A percentile compares a stretch with the other conserved stretches of the same genome.
phyloP scores from a whole-genome alignment of 2,329 filamentous ascomycete species.

The Didymella lethalis region DNA sequence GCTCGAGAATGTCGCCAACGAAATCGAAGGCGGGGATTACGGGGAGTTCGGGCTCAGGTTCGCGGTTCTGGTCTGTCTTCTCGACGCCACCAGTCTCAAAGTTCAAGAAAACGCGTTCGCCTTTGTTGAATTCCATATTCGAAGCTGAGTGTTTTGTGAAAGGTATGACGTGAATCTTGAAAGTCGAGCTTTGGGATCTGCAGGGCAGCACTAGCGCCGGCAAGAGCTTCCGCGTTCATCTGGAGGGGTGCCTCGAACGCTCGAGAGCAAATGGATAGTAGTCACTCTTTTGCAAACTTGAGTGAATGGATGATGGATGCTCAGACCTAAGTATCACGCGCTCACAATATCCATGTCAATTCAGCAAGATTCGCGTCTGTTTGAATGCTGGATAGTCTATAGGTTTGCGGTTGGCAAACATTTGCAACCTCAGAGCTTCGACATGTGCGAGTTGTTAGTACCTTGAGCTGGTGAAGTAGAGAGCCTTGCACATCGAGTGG shows the following conservation, averaged over 20 bases:
- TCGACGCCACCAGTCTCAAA: conserved; percentile 63
- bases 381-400: background rate
- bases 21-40: conserved; percentile 57
- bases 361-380: background rate
- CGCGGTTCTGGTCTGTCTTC: conserved; percentile 40
- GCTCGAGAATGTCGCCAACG: conserved; percentile 82
- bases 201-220: conserved; percentile 22
- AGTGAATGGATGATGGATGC: background rate
- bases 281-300: background rate
- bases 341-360: background rate
- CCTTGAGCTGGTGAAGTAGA: background rate
- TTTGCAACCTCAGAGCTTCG: background rate
- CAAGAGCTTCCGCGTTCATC: conserved; percentile 3
- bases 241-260: background rate
- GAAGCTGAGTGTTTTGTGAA: background rate
- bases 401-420: background rate
- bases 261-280: background rate
- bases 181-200: conserved; percentile 10
- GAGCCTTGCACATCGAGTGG: background rate
- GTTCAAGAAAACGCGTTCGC: conserved; percentile 68
- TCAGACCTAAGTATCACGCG: background rate
- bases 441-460: background rate
- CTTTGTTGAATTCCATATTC: conserved; percentile 59
- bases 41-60: conserved; percentile 26
- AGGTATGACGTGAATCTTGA: conserved; percentile 13